Percentiles rank a stretch among this genome's conserved stretches.
phyloP scores from a whole-genome alignment of 306 rosid genomes.

The Adenanthera pavonina region DNA sequence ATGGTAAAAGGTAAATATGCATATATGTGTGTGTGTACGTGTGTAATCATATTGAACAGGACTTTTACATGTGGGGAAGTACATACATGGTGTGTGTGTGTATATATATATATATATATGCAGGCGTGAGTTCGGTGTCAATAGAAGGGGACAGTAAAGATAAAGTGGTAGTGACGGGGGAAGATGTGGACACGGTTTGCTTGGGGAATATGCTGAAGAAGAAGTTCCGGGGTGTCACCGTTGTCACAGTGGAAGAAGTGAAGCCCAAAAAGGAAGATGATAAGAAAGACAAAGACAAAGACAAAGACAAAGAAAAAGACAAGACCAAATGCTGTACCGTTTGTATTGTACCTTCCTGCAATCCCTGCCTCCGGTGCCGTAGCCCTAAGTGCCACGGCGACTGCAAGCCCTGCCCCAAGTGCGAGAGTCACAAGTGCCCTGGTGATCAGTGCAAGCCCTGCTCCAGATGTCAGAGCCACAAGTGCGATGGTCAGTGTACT shows the following conservation, averaged over 20 bases:
- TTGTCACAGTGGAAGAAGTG: constrained; percentile 41
- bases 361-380: background rate
- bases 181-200: constrained; percentile 13
- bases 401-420: constrained; percentile 14
- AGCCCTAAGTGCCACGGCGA: background rate
- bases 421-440: background rate
- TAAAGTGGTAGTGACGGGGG: background rate
- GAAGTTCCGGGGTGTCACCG: constrained; percentile 34
- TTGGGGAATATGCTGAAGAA: constrained; percentile 37
- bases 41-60: no score
- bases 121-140: constrained; percentile 19
- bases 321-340: background rate
- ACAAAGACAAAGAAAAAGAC: background rate
- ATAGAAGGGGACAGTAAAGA: constrained; percentile 16
- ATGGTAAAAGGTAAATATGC: background rate
- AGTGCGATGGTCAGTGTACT: constrained; percentile 3
- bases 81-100: no score
- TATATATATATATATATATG: no score
- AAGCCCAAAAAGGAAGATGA: background rate
- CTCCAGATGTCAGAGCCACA: background rate
- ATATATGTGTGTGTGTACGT: background rate
- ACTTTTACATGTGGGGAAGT: no score
- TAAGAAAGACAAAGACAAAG: background rate
- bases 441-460: constrained; percentile 6
- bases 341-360: background rate